A percentile compares a stretch with the other conserved stretches of the same genome.
Evolutionary conservation across 2,329 filamentous ascomycete genomes (phyloP).

Genomic region (Mycogone perniciosa): DNA sequence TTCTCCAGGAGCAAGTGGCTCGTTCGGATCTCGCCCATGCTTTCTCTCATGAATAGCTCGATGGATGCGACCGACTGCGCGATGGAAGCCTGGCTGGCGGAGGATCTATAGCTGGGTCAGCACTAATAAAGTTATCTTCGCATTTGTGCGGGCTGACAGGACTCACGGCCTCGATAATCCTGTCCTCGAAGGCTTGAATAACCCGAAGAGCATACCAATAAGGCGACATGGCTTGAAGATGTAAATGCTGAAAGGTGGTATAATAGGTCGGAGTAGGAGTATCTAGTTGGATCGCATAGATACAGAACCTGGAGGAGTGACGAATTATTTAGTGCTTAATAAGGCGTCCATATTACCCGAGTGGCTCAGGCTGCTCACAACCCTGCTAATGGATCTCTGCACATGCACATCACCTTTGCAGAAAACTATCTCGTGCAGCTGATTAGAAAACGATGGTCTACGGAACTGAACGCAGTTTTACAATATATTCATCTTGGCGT

Average conservation of each 20-base stretch:
- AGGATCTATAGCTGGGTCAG: conserved; percentile 35
- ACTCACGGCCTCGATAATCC: conserved; percentile 20
- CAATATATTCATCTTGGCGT: too few species aligned
- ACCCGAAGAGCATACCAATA: conserved; percentile 29
- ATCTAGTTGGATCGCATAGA: too few species aligned
- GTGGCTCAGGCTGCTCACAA: too few species aligned
- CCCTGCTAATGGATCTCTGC: too few species aligned
- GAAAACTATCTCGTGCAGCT: too few species aligned
- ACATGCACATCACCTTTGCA: too few species aligned
- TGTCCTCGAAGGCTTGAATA: conserved; percentile 30
- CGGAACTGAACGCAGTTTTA: too few species aligned
- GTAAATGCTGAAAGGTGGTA: neutral
- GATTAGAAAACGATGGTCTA: too few species aligned
- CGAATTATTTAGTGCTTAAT: too few species aligned
- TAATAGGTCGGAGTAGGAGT: too few species aligned
- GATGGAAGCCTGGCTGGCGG: conserved; percentile 45
- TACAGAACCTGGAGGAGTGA: too few species aligned
- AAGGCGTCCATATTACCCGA: too few species aligned
- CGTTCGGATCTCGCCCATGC: conserved; percentile 43
- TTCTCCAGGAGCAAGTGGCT: conserved; percentile 46
- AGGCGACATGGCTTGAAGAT: conserved; percentile 23
- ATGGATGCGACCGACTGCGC: conserved; percentile 47
- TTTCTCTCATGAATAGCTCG: conserved; percentile 41
- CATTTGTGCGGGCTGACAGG: neutral
- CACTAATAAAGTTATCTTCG: neutral